Evolutionary conservation across 768 basidiomycete genomes (phyloP).

Genomic region (Coprinellus micaceus): DNA sequence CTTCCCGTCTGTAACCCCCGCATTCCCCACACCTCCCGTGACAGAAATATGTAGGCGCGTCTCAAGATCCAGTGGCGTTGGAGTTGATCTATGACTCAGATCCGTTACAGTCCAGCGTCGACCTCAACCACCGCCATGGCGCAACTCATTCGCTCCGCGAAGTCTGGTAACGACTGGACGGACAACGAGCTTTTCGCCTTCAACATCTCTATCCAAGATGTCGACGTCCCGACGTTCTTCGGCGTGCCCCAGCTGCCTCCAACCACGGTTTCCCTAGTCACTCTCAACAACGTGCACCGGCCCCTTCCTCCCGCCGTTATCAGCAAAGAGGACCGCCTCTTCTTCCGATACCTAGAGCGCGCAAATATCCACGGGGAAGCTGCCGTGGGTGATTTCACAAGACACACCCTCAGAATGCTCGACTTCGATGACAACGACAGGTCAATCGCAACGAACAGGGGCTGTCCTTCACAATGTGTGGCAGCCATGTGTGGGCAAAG

Average conservation of each 20-base stretch:
- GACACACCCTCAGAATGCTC: background rate
- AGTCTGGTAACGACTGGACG: background rate
- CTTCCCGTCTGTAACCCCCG: too few species aligned
- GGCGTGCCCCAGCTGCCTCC: background rate
- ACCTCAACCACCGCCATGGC: too few species aligned
- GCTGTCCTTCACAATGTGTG: background rate
- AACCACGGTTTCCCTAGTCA: background rate
- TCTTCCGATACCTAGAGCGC: background rate
- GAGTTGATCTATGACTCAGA: too few species aligned
- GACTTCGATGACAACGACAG: background rate
- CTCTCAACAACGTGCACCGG: background rate
- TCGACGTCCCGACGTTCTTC: background rate
- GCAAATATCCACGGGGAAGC: background rate
- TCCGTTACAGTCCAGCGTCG: too few species aligned
- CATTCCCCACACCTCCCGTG: too few species aligned
- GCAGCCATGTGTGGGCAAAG: background rate
- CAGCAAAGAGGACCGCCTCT: background rate
- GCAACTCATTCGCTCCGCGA: too few species aligned
- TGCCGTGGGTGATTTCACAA: background rate
- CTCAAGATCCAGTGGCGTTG: too few species aligned
- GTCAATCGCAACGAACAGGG: background rate
- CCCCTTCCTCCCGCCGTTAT: background rate
- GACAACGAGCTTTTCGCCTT: background rate
- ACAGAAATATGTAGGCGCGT: too few species aligned
- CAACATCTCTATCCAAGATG: background rate